Base-by-base conservation (phyloP, 148 eudicot genomes). In the Amaranthus cruentus region DNA sequence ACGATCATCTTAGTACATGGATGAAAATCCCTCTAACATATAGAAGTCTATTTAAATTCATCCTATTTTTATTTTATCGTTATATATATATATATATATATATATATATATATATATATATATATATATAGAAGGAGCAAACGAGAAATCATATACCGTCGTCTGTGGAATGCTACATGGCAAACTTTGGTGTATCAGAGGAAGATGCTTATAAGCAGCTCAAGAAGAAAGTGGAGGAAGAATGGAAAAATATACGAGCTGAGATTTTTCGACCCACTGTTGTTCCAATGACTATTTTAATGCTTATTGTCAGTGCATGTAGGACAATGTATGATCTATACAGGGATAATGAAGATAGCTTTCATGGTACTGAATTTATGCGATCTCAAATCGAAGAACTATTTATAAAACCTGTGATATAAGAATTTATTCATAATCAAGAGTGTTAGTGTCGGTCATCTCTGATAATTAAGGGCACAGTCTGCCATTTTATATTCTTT, bases 211-310 rank as follows among this genome's bases (percentile, higher is more conserved):
- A 28, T 43, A 38, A 50, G 18, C 49, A 53, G 18, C 54, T 80
- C 9, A n/a, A 15, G 12, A 14, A 46, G 56, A 13, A 70, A 18
- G 50, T 58, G 2, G 68, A 64, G 47, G 71, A 75, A 12, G 51
- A 74, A 13, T 71, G 79, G 82, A 80, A 80, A 44, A 79, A 70
- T 57, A n/a, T 80, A 11, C 75, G 65, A 6, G 62, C 66, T 52
- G 75, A 67, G 0, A 49, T 60, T 72, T 58, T 44, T 11, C 75
- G 13, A 55, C 79, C 79, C 2, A 80, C 68, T 28, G 51, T 44
- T 2, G 49, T 75, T 55, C 69, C 79, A 4, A 58, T 71, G 57
- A 67, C 79, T 9, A 18, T 80, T 8, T 68, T 80, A 0, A 60
- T 42, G 4, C 71, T 68, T 2, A 55, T 71, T 8, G 42, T 71